Evolutionary conservation across 805 yeast species (phyloP), one percentile per base, ranked within the genome.

Genomic region (Yamadazyma tumulicola): DNA sequence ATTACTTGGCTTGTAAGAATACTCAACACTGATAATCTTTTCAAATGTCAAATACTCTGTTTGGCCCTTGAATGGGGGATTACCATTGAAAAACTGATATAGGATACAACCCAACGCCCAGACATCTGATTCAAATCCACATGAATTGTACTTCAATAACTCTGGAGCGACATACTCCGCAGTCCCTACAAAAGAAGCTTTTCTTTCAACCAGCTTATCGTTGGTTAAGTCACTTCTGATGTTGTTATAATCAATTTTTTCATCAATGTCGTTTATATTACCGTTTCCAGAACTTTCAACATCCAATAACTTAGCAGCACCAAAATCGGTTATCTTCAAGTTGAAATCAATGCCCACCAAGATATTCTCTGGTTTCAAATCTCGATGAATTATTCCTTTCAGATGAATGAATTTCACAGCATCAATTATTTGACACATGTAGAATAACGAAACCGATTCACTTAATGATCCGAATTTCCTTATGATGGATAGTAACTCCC

Each of bases 51-150:
- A 74, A 54, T 85, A 80, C 59, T 88, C 96, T 14, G 87, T 85
- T 14, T 73, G 63, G 0, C 95, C 96, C 55, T 88, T 84, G 57
- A 88, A 88, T 1, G 97, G 96, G 2, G 96, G 96, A 16, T 66
- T 61, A 0, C 96, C 96, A 29, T 82, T 79, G 34, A 85, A 72
- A 51, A 89, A 72, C 57, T 88, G 97, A 55, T 72, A 88, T 25
- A 89, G 59, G 23, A 88, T 84, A 58, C 97, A 88, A 1, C 96
- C 97, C 37, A 87, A 57, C 1, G 97, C 96, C 97, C 97, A 88
- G n/a, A 85, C 60, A 55, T 88, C 97, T 20, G 91, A 73, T 43
- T 81, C 82, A 51, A 77, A 84, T 13, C 95, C 93, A 52, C 95
- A 86, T 23, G 74, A 68, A 55, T 91, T 93, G 48, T 75, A 71